phyloP scores from a whole-genome alignment of 768 basidiomycete genomes.

The Tephrocybe sp. region DNA sequence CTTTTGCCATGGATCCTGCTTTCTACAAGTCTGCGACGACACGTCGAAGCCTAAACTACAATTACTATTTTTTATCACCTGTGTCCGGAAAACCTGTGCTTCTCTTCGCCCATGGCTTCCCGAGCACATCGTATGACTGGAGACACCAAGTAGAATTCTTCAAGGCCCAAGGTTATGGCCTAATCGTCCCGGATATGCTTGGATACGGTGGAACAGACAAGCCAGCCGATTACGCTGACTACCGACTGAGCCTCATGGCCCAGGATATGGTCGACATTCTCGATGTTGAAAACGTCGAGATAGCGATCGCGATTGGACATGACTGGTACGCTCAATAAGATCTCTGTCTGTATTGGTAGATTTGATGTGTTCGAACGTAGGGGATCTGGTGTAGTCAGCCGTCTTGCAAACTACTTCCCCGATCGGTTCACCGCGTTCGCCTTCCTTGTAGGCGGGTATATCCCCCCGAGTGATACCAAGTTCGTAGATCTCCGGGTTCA shows the following conservation, averaged over 20 bases:
- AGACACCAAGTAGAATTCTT: slow-evolving; percentile 38
- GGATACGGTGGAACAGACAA: slow-evolving; percentile 54
- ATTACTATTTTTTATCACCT: slow-evolving; percentile 32
- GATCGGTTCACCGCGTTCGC: slow-evolving; percentile 40
- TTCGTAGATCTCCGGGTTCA: slow-evolving; percentile 6
- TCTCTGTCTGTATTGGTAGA: not conserved
- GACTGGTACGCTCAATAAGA: slow-evolving; percentile 40
- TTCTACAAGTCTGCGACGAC: slow-evolving; percentile 30
- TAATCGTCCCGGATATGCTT: slow-evolving; percentile 52
- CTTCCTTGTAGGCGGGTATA: slow-evolving; percentile 38
- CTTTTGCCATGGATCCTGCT: slow-evolving; percentile 13
- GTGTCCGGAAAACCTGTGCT: slow-evolving; percentile 30
- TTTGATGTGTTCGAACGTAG: slow-evolving; percentile 22
- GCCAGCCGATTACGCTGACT: slow-evolving; percentile 36
- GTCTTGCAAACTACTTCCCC: slow-evolving; percentile 38
- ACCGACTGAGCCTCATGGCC: slow-evolving; percentile 31
- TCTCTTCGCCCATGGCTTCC: slow-evolving; percentile 48
- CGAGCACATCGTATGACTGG: slow-evolving; percentile 42
- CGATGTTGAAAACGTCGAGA: slow-evolving; percentile 31
- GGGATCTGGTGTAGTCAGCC: slow-evolving; percentile 33
- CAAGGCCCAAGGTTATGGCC: slow-evolving; percentile 36
- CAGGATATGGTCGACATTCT: slow-evolving; percentile 43
- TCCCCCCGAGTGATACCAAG: slow-evolving; percentile 22
- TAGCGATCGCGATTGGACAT: slow-evolving; percentile 40
- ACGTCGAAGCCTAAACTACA: slow-evolving; percentile 34